Conservation (phyloP, 2,329 filamentous ascomycete genomes). For the Leptographium wingfieldii region DNA sequence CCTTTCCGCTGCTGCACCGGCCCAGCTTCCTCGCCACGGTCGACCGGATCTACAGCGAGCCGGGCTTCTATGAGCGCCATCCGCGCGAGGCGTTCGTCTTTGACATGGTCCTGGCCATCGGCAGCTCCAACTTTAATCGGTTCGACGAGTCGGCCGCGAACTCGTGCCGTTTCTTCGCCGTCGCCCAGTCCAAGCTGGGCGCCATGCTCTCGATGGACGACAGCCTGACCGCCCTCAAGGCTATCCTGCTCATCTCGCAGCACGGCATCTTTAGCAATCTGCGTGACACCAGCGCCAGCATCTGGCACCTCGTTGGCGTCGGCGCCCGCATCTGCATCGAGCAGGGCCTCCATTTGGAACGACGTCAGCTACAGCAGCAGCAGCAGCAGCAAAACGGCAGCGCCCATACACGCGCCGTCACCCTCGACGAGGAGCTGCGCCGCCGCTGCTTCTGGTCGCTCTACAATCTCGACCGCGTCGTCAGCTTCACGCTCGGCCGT, state of each 20-base stretch:
- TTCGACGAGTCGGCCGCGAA: constrained; percentile 2
- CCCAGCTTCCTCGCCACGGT: constrained; percentile 10
- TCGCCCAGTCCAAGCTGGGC: background rate
- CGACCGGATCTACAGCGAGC: constrained; percentile 5
- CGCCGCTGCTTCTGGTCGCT: constrained; percentile 8
- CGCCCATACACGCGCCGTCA: background rate
- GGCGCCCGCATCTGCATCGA: constrained; percentile 7
- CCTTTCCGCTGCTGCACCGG: constrained; percentile 11
- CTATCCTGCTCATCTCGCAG: constrained; percentile 6
- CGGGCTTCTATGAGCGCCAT: constrained; percentile 4
- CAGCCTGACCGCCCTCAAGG: background rate
- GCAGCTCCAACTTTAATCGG: constrained; percentile 4
- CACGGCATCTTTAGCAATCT: constrained; percentile 7
- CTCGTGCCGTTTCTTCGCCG: background rate
- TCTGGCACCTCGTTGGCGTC: constrained; percentile 7
- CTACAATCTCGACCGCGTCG: constrained; percentile 8
- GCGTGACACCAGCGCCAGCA: constrained; percentile 6
- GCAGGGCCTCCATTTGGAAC: constrained; percentile 7
- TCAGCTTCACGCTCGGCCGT: constrained; percentile 6
- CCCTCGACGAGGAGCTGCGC: constrained; percentile 5
- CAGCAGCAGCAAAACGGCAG: no score
- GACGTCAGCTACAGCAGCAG: background rate
- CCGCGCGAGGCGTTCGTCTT: constrained; percentile 6
- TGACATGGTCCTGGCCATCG: constrained; percentile 9
- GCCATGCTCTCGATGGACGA: background rate